Evolutionary conservation across 1,139 yeast genomes (phyloP), one percentile per base, ranked within the genome.

Genomic region (Suhomyces panamericanus): DNA sequence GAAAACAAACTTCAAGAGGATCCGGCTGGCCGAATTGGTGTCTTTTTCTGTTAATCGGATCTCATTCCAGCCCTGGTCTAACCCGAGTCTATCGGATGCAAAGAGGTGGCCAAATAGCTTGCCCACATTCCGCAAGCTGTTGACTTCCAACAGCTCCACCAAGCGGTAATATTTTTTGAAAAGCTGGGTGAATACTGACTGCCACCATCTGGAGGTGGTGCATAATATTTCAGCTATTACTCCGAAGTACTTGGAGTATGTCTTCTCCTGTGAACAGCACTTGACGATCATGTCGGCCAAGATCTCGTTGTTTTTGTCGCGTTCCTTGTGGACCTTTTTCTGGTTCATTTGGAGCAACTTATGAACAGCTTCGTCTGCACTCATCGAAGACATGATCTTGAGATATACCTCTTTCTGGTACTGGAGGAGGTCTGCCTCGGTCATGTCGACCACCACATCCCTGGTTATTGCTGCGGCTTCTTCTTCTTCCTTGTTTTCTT

Each of bases 301-400:
- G 52, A 79, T 67, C 27, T 62, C 62, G 32, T 62, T 55, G 15
- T 57, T 53, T 8, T 53, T 50, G n/a, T 51, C 53, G 28, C 52
- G 50, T 39, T 76, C 77, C 36, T 75, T 73, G 17, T 64, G 62
- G 0, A 64, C 62, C 39, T 66, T 71, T 6, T 67, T 62, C 2
- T 75, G 62, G 5, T 73, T 64, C 14, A 84, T 59, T 56, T 77
- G 77, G 35, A 87, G 56, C 11, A 93, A 66, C 61, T 91, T 91
- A 63, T 91, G 98, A 0, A 88, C 90, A 0, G 96, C 95, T 69
- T 93, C 99, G 54, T 89, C 96, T 3, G 93, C 83, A 1, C 96
- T 85, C 82, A 91, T 80, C 45, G 96, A 84, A n/a, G 97, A 88
- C 87, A 88, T 90, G 27, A 93, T 71, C 0, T 95, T 85, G 38